These are phyloP conservation scores for Achaetomium macrosporum DNA, from an alignment of 2,329 filamentous ascomycete genomes.

Conservation along the genomic window DNA sequence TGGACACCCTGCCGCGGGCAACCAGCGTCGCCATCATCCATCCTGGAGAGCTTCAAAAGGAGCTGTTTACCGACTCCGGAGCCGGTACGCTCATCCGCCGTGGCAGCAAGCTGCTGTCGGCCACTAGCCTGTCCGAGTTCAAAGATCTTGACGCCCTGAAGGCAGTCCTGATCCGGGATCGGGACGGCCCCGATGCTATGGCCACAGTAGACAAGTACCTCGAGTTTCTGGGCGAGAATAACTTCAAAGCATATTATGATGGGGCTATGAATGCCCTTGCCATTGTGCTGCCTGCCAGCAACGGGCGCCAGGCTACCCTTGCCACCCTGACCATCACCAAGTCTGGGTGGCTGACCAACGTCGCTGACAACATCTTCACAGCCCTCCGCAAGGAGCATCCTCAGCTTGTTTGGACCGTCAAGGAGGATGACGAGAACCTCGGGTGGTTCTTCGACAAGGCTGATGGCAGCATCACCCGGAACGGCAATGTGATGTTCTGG, in stretches of 20 bases:
- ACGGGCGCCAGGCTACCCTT: constrained; percentile 69
- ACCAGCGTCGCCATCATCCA: constrained; percentile 98
- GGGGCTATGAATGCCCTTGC: constrained; percentile 89
- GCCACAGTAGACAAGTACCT: constrained; percentile 84
- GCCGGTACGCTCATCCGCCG: constrained; percentile 88
- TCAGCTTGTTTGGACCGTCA: constrained; percentile 92
- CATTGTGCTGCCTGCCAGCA: constrained; percentile 71
- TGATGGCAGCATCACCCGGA: constrained; percentile 79
- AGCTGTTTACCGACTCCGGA: constrained; percentile 92
- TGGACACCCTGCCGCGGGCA: constrained; percentile 81
- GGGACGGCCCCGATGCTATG: constrained; percentile 72
- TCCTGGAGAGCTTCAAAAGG: constrained; percentile 90
- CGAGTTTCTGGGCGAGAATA: constrained; percentile 65
- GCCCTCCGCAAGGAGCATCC: constrained; percentile 91
- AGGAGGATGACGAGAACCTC: constrained; percentile 90
- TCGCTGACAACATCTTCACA: constrained; percentile 91
- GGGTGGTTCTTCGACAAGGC: constrained; percentile 98
- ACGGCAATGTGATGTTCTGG: constrained; percentile 93
- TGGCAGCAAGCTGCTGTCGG: constrained; percentile 80
- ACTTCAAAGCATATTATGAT: constrained; percentile 92
- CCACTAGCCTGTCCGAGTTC: constrained; percentile 66
- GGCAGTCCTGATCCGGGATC: constrained; percentile 73
- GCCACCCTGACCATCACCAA: constrained; percentile 92
- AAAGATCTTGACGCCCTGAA: constrained; percentile 72
- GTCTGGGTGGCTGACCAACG: constrained; percentile 87